Percentiles rank a stretch among this genome's conserved stretches.
phyloP scores from a whole-genome alignment of 768 basidiomycete species.

The Termitomyces sp. region DNA sequence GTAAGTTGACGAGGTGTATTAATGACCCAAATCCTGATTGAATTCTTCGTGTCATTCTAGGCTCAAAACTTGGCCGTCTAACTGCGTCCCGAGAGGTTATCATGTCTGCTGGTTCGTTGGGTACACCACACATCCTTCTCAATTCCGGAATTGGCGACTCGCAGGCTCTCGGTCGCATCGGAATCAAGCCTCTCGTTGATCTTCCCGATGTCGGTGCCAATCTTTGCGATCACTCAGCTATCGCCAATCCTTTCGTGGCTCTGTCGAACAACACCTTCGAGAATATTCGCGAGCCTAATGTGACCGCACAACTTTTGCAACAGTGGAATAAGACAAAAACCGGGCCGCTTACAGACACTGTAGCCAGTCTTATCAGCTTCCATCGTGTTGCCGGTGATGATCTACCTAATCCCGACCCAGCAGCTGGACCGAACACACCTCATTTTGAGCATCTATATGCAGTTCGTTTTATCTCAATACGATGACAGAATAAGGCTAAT shows the following conservation, averaged over 20 bases:
- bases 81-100: conserved; percentile 28
- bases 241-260: conserved; percentile 14
- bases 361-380: conserved; percentile 23
- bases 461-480: conserved; percentile 15
- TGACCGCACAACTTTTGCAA: conserved; percentile 8
- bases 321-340: conserved; percentile 22
- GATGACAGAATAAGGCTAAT: not conserved
- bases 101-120: conserved; percentile 27
- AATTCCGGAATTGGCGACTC: conserved; percentile 16
- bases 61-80: conserved; percentile 4
- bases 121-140: conserved; percentile 25
- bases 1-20: not conserved
- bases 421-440: conserved; percentile 25
- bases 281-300: conserved; percentile 10
- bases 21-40: not conserved
- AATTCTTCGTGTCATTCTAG: not conserved
- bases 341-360: conserved; percentile 24
- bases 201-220: conserved; percentile 23
- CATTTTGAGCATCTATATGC: conserved; percentile 29
- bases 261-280: conserved; percentile 18
- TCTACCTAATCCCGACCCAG: conserved; percentile 21
- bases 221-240: conserved; percentile 19
- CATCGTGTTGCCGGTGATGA: conserved; percentile 25
- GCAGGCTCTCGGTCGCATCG: conserved; percentile 7
- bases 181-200: conserved; percentile 14